These are phyloP conservation scores for Canna indica DNA, from an alignment of 176 grass and related monocot genomes.

Conservation along the genomic window DNA sequence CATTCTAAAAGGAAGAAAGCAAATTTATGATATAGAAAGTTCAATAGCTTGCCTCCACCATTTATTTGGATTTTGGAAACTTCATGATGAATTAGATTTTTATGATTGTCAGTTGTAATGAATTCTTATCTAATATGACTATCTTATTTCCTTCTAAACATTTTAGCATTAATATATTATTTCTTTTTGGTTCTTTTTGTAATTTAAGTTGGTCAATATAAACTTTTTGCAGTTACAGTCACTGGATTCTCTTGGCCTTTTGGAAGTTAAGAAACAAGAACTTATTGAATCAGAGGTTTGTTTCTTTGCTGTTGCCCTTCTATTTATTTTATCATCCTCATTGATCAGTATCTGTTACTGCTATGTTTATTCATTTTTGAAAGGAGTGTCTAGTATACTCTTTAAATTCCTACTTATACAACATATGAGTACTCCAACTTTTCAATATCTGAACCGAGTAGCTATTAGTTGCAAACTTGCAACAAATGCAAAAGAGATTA, in stretches of 20 bases:
- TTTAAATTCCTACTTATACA: neutral
- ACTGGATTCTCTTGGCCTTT: constrained; percentile 51
- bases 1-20: too few species aligned
- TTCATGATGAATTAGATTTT: neutral
- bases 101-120: neutral
- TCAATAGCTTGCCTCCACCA: neutral
- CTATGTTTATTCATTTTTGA: neutral
- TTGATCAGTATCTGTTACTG: neutral
- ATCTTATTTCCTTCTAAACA: neutral
- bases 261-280: constrained; percentile 34
- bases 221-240: constrained; percentile 48
- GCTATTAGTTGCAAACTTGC: too few species aligned
- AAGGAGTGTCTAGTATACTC: neutral
- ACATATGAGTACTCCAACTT: too few species aligned
- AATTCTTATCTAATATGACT: neutral
- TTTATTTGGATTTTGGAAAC: neutral
- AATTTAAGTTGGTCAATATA: constrained; percentile 15
- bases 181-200: constrained; percentile 5
- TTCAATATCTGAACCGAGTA: too few species aligned
- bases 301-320: constrained; percentile 2
- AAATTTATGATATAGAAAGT: neutral
- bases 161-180: constrained; percentile 1
- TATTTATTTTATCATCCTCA: neutral
- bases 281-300: constrained; percentile 37
- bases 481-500: too few species aligned